These are phyloP conservation scores for Talaromyces sp. DNA, from an alignment of 2,329 filamentous ascomycete genomes.

Conservation along the genomic window DNA sequence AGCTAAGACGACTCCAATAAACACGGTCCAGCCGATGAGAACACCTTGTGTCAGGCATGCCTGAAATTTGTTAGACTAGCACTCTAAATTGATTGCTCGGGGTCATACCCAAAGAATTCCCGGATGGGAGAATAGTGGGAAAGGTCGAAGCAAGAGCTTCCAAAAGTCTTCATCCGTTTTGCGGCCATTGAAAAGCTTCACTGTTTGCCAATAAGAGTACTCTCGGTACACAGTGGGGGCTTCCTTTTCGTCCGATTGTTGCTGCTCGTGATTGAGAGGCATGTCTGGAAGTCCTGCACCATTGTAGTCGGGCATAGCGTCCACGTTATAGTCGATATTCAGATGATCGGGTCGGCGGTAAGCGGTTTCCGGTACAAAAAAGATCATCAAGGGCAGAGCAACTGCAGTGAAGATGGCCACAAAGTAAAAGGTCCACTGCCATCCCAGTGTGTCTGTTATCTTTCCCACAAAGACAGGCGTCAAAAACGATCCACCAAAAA, in stretches of 20 bases:
- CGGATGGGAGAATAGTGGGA: constrained; percentile 78
- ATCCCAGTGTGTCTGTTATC: constrained; percentile 70
- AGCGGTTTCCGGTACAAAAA: constrained; percentile 81
- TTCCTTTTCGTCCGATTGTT: background rate
- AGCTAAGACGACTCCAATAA: constrained; percentile 80
- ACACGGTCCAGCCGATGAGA: constrained; percentile 92
- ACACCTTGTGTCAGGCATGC: constrained; percentile 75
- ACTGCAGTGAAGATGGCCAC: constrained; percentile 75
- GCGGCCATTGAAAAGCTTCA: constrained; percentile 72
- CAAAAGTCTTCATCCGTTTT: constrained; percentile 73
- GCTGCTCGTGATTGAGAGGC: constrained; percentile 7
- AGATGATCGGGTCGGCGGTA: constrained; percentile 62
- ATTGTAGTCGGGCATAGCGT: constrained; percentile 17
- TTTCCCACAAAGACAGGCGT: constrained; percentile 89
- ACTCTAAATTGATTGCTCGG: constrained; percentile 14
- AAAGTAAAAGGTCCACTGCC: constrained; percentile 84
- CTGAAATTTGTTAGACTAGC: constrained; percentile 16
- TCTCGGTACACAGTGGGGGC: background rate
- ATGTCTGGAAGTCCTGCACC: background rate
- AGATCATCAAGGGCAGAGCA: constrained; percentile 65
- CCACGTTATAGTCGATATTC: constrained; percentile 61
- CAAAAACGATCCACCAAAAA: constrained; percentile 67
- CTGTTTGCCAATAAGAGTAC: constrained; percentile 50
- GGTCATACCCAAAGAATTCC: constrained; percentile 68
- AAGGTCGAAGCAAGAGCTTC: constrained; percentile 63